Evolutionary conservation across 176 grass and related monocot genomes (phyloP), one percentile per base, ranked within the genome.

Genomic region (Bothriochloa decipiens): DNA sequence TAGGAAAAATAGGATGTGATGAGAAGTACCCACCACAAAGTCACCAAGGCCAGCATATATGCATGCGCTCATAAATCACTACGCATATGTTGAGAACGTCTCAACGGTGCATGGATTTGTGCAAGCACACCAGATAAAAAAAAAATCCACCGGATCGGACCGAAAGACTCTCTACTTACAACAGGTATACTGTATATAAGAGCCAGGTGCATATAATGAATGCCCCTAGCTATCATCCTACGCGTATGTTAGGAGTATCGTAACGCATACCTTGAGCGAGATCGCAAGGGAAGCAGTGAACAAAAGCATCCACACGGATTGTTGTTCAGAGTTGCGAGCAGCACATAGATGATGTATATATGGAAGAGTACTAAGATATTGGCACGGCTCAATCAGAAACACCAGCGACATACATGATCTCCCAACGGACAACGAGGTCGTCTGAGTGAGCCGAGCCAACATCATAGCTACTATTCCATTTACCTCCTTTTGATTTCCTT

Each of bases 351-450:
- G 9, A 29, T 11, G 7, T 16, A 35, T 61, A 58, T 11, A 96
- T 94, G 96, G 91, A 96, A 94, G 81, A 68, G 84, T 53, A 88
- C 93, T 96, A 80, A 96, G 96, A 99, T 99, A 99, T 99, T 99
- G 96, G 96, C 96, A 96, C 96, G 96, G 92, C 92, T 94, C 92
- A 94, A 94, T 94, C 92, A 94, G 90, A 92, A 86, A 73, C 26
- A 60, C 65, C 36, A 10, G 33, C 60, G 8, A 6, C 12, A 64
- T 26, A 6, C 25, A 64, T 64, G 74, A 76, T 60, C 15, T 22
- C 17, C 36, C 41, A 17, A 18, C 50, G 41, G 28, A 13, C 0
- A 12, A 45, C 23, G 10, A 15, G 14, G 77, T 70, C 47, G 55
- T 92, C 92, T 94, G 92, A 94, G 89, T 94, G 90, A 92, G 90